Percentiles rank a stretch among this genome's conserved stretches.
Evolutionary conservation across 768 basidiomycete species (phyloP).

Genomic region (Russula ochroleuca): DNA sequence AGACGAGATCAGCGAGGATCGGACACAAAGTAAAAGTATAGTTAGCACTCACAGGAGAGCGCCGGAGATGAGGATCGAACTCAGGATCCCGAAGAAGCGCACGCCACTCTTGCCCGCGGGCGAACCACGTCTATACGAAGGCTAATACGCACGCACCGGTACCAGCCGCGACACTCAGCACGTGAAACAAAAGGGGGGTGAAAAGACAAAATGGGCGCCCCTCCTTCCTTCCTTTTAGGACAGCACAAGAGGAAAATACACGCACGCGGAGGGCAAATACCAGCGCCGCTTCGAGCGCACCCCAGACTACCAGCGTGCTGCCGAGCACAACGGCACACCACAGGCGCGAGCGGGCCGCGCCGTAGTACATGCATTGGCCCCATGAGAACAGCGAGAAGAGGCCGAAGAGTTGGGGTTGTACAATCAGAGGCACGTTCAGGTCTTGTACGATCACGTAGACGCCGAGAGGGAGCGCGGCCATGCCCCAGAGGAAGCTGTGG

Average conservation of each 20-base stretch:
- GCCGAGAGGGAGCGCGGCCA: conserved; percentile 58
- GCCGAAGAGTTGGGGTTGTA: conserved; percentile 64
- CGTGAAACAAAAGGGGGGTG: background rate
- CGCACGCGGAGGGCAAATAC: conserved; percentile 54
- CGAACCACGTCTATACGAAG: conserved; percentile 38
- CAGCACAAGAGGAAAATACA: background rate
- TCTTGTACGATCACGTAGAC: conserved; percentile 60
- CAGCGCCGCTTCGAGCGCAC: conserved; percentile 54
- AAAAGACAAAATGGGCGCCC: too few relatives aligned
- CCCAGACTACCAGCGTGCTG: conserved; percentile 43
- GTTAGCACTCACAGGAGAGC: conserved; percentile 40
- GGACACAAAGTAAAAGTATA: too few relatives aligned
- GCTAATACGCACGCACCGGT: conserved; percentile 30
- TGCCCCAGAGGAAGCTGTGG: conserved; percentile 56
- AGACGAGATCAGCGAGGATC: too few relatives aligned
- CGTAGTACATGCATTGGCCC: conserved; percentile 73
- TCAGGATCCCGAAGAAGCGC: conserved; percentile 57
- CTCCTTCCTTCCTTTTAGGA: too few relatives aligned
- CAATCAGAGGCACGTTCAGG: conserved; percentile 66
- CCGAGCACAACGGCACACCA: conserved; percentile 39
- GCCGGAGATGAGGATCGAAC: conserved; percentile 52
- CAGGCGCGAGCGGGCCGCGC: conserved; percentile 37
- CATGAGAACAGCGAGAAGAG: conserved; percentile 57
- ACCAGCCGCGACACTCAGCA: background rate
- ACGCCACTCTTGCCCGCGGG: conserved; percentile 33